A percentile compares a stretch with the other conserved stretches of the same genome.
Conservation (phyloP, 208 protist species). For the Leishmania arabica region DNA sequence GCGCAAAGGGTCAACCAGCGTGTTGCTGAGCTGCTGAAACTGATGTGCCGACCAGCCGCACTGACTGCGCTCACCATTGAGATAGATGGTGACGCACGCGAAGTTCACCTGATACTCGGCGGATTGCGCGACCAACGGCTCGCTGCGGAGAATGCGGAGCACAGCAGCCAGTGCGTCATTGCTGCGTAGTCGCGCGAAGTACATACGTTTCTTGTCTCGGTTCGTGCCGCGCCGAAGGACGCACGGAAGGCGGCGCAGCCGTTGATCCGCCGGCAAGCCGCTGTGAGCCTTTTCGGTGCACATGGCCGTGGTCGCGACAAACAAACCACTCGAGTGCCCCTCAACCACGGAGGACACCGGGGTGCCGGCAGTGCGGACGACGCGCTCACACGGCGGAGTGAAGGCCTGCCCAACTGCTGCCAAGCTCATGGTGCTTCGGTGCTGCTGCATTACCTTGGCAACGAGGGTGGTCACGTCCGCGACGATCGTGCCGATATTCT, state of each 20-base stretch:
- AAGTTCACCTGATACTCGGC: constrained; percentile 87
- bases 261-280: constrained; percentile 28
- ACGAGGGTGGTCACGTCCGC: constrained; percentile 50
- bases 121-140: constrained; percentile 32
- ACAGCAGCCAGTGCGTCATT: constrained; percentile 52
- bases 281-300: constrained; percentile 17
- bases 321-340: neutral
- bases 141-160: constrained; percentile 38
- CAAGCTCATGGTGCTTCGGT: neutral
- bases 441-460: constrained; percentile 7
- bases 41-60: constrained; percentile 33
- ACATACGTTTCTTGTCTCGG: constrained; percentile 76
- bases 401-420: neutral
- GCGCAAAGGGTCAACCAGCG: constrained; percentile 45
- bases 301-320: constrained; percentile 8
- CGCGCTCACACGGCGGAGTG: constrained; percentile 3
- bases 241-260: constrained; percentile 57
- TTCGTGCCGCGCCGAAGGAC: constrained; percentile 74
- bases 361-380: neutral
- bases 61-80: constrained; percentile 28
- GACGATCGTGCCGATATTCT: constrained; percentile 57
- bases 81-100: constrained; percentile 51
- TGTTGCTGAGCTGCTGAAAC: constrained; percentile 32
- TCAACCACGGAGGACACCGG: neutral
- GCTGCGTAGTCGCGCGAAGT: constrained; percentile 68